Base-by-base conservation (phyloP, 176 grass and related monocot species). In the Saccharum spontaneum region DNA sequence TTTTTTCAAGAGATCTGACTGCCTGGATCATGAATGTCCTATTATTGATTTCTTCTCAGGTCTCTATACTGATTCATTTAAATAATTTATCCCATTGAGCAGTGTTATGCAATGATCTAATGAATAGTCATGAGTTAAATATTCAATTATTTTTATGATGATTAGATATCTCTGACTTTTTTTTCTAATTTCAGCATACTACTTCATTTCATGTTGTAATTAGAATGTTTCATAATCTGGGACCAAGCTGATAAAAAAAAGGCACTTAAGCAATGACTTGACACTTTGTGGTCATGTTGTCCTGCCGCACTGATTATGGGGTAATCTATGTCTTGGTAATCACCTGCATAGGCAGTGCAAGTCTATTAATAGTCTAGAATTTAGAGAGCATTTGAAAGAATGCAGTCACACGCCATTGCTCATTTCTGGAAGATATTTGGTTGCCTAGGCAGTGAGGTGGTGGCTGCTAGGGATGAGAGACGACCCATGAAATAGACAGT, bases 31-130 rank as follows among this genome's bases (percentile, higher is more conserved):
- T 81, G 71, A 14, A 38, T 70, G 23, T 33, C 22, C 30, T 67
- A 4, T 84, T 73, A 17, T 13, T 81, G 11, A 76, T 28, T 69
- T 49, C 46, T 82, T 77, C 33, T 10, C 34, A 80, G 82, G 52
- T 79, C 54, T 57, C 24, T 75, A 79, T 61, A 62, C 28, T 23
- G 49, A 64, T 75, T 67, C 20, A 76, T 57, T 62, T 52, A 55
- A 48, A 62, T 50, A 38, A 36, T 75, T 39, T 43, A 52, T 40
- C 40, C 57, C 18, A 26, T 83, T 66, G 10, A 62, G 22, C 36
- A 26, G 0, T 60, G 44, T 78, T 73, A 60, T 30, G 14, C 36
- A 79, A 33, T 73, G 46, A 65, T 61, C 4, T 83, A 74, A 59
- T 46, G 16, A 74, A 45, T 70, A 73, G 13, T 30, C 23, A 30